Conservation (phyloP, 2,329 filamentous ascomycete species). For the Xylaria sp. region DNA sequence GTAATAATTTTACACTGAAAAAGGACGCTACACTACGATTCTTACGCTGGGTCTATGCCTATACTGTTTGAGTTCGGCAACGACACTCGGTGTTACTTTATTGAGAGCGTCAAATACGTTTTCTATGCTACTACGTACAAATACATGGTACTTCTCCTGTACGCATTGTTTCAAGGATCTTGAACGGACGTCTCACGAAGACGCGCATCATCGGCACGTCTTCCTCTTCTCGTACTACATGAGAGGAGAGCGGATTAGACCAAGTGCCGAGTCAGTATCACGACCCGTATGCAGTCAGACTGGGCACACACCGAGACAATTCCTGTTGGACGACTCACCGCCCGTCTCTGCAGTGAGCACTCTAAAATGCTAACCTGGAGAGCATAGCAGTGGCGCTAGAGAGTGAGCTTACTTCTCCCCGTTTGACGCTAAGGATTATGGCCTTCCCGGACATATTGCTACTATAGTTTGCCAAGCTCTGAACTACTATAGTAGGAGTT, state of each 20-base stretch:
- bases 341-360: slow-evolving; percentile 38
- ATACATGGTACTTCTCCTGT: not conserved
- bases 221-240: slow-evolving; percentile 12
- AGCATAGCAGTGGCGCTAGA: slow-evolving; percentile 1
- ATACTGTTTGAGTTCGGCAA: slow-evolving; percentile 11
- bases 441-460: slow-evolving; percentile 6
- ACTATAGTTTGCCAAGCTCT: slow-evolving; percentile 10
- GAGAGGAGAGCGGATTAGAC: not conserved
- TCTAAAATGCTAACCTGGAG: slow-evolving; percentile 24
- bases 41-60: not conserved
- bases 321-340: slow-evolving; percentile 29
- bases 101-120: not conserved
- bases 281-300: slow-evolving; percentile 28
- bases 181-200: not conserved
- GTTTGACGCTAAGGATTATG: slow-evolving; percentile 10
- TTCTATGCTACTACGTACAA: slow-evolving; percentile 7
- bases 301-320: slow-evolving; percentile 2
- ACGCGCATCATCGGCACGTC: slow-evolving; percentile 10
- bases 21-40: not conserved
- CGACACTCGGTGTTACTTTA: slow-evolving; percentile 16
- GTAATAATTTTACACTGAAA: slow-evolving; percentile 4
- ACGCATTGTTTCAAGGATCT: not conserved
- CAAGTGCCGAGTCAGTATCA: slow-evolving; percentile 22
- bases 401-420: slow-evolving; percentile 13
- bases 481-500: slow-evolving; percentile 2